Evolutionary conservation across 2,329 filamentous ascomycete genomes (phyloP).

Genomic region (Paraphaeosphaeria sporulosa): DNA sequence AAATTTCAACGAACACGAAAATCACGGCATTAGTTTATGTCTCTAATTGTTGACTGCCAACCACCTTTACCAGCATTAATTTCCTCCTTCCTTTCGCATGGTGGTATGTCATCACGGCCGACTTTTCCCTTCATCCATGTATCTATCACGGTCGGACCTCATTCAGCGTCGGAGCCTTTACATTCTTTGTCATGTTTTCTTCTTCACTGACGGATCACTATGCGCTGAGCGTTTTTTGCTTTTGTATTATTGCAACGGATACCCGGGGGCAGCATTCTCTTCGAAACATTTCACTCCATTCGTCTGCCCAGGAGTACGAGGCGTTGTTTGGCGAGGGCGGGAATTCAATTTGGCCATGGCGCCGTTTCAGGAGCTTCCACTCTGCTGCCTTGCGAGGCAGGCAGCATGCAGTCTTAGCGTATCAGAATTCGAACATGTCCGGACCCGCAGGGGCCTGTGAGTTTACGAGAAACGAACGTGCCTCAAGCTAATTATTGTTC

Average conservation of each 20-base stretch:
- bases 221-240: conserved; percentile 1
- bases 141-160: not conserved
- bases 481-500: not conserved
- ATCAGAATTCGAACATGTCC: conserved; percentile 5
- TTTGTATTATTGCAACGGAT: conserved; percentile 14
- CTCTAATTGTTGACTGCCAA: not conserved
- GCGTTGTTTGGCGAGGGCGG: not conserved
- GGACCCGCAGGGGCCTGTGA: conserved; percentile 10
- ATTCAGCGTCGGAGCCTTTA: not conserved
- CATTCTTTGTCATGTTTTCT: not conserved
- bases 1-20: conserved; percentile 19
- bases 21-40: conserved; percentile 18
- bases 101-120: conserved; percentile 5
- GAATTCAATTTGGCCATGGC: conserved; percentile 4
- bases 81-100: not conserved
- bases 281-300: conserved; percentile 1
- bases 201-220: not conserved
- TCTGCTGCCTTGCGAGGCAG: not conserved
- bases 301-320: not conserved
- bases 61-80: conserved; percentile 3
- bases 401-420: conserved; percentile 10
- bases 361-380: conserved; percentile 12
- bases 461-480: conserved; percentile 7
- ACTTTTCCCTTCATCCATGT: not conserved
- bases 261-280: conserved; percentile 10